Percentiles rank a stretch among this genome's conserved stretches.
These are phyloP conservation scores for Yarrowia osloensis DNA, from an alignment of 805 yeast species.

Conservation along the genomic window DNA sequence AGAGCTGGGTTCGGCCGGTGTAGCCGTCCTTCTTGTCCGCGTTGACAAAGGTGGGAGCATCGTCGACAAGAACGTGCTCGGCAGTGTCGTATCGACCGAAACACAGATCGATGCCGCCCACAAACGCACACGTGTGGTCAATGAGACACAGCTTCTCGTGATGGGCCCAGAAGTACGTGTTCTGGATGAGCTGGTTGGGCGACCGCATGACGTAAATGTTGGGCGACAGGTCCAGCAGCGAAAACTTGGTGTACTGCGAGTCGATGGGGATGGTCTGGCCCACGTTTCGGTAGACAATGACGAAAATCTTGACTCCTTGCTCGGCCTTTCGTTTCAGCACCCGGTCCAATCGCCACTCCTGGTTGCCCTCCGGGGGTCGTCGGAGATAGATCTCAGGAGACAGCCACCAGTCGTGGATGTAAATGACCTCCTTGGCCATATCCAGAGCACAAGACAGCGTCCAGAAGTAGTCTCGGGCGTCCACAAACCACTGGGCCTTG, in stretches of 20 bases:
- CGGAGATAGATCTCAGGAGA: slow-evolving; percentile 91
- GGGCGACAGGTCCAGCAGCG: slow-evolving; percentile 78
- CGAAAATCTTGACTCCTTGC: slow-evolving; percentile 91
- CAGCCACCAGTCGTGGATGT: slow-evolving; percentile 98
- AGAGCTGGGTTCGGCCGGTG: slow-evolving; percentile 53
- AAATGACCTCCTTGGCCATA: slow-evolving; percentile 90
- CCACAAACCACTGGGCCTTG: slow-evolving; percentile 96
- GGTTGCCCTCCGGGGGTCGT: slow-evolving; percentile 93
- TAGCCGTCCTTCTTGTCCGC: slow-evolving; percentile 33
- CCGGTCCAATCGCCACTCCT: slow-evolving; percentile 89
- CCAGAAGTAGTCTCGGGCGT: slow-evolving; percentile 96
- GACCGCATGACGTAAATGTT: slow-evolving; percentile 90
- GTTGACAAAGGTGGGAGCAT: slow-evolving; percentile 48
- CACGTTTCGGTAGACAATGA: slow-evolving; percentile 89
- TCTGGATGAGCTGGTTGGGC: slow-evolving; percentile 91
- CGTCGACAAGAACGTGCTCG: slow-evolving; percentile 88
- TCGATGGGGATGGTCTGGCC: slow-evolving; percentile 92
- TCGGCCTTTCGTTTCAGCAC: slow-evolving; percentile 85
- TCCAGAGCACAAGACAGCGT: slow-evolving; percentile 89
- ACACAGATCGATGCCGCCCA: slow-evolving; percentile 96
- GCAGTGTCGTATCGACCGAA: slow-evolving; percentile 97
- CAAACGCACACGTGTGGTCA: slow-evolving; percentile 84
- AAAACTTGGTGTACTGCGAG: slow-evolving; percentile 91
- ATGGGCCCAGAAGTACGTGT: slow-evolving; percentile 97
- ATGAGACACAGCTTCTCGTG: slow-evolving; percentile 89